These are phyloP conservation scores for Sporothrix pallida DNA, from an alignment of 2,329 filamentous ascomycete genomes.

Conservation along the genomic window DNA sequence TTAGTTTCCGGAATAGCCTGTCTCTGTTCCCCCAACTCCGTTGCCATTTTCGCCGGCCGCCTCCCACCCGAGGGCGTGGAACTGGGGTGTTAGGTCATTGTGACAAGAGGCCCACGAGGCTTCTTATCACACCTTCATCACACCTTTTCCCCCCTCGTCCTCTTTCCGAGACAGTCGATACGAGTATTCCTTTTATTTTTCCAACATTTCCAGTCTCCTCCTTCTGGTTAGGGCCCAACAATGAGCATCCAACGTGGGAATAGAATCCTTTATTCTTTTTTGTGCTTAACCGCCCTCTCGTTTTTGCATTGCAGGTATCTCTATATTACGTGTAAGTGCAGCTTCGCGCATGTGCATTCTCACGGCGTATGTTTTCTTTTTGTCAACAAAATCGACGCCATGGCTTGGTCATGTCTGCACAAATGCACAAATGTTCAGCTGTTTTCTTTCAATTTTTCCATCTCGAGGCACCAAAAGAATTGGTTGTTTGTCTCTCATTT, in stretches of 20 bases:
- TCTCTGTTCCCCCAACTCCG: not conserved
- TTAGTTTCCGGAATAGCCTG: not conserved
- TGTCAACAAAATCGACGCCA: not conserved
- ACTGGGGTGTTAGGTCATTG: conserved; percentile 22
- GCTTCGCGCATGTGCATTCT: not conserved
- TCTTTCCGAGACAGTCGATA: not conserved
- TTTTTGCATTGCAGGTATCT: not conserved
- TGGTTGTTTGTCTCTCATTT: not conserved
- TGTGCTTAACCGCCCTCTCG: not conserved
- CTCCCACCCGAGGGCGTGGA: conserved; percentile 21
- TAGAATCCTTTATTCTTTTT: too few relatives aligned
- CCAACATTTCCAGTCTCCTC: not conserved
- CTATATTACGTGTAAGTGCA: not conserved
- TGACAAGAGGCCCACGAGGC: conserved; percentile 20
- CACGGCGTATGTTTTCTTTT: not conserved
- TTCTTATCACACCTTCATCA: conserved; percentile 17
- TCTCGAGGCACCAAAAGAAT: not conserved
- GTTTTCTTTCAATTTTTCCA: not conserved
- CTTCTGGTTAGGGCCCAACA: not conserved
- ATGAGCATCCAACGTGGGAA: not conserved
- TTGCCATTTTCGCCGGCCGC: not conserved
- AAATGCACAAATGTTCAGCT: not conserved
- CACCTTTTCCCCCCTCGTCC: not conserved
- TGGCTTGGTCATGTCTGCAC: not conserved
- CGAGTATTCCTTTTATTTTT: not conserved